Evolutionary conservation across 305 asterid species (phyloP).

Genomic region (Salvia sclarea): DNA sequence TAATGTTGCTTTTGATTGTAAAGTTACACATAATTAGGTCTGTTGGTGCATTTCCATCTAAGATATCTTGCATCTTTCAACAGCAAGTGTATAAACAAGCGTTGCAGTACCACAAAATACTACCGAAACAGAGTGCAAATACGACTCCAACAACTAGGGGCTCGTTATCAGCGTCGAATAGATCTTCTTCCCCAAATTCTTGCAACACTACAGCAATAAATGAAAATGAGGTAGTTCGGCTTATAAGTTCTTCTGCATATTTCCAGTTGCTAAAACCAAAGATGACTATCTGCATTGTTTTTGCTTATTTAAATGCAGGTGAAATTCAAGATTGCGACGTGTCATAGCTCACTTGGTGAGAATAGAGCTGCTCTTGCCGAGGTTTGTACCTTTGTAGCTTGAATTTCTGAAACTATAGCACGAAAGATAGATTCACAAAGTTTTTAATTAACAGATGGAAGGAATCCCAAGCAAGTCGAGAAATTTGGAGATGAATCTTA

Average conservation of each 20-base stretch:
- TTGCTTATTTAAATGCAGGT: conserved; percentile 52
- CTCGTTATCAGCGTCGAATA: conserved; percentile 59
- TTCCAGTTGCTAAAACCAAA: conserved; percentile 8
- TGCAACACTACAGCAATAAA: conserved; percentile 59
- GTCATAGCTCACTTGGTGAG: conserved; percentile 72
- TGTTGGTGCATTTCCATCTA: background rate
- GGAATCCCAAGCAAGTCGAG: conserved; percentile 89
- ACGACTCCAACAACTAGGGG: conserved; percentile 59
- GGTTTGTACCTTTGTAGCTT: conserved; percentile 50
- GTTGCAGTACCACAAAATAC: conserved; percentile 64
- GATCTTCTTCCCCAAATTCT: conserved; percentile 85
- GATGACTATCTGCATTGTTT: conserved; percentile 10
- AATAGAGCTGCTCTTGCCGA: conserved; percentile 76
- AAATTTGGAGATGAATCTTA: conserved; percentile 85
- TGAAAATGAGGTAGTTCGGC: conserved; percentile 78
- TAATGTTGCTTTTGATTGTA: too few species aligned
- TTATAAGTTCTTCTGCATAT: background rate
- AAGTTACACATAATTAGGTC: conserved; percentile 13
- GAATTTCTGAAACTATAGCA: conserved; percentile 15
- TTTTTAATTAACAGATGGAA: conserved; percentile 64
- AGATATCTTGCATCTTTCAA: conserved; percentile 23
- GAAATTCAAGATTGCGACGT: conserved; percentile 87
- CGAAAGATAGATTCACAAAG: conserved; percentile 4
- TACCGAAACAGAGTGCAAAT: conserved; percentile 60
- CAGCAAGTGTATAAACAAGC: conserved; percentile 90